Base-by-base conservation (phyloP, 192 early-diverging fungal genomes). In the Coemansia sp. region DNA sequence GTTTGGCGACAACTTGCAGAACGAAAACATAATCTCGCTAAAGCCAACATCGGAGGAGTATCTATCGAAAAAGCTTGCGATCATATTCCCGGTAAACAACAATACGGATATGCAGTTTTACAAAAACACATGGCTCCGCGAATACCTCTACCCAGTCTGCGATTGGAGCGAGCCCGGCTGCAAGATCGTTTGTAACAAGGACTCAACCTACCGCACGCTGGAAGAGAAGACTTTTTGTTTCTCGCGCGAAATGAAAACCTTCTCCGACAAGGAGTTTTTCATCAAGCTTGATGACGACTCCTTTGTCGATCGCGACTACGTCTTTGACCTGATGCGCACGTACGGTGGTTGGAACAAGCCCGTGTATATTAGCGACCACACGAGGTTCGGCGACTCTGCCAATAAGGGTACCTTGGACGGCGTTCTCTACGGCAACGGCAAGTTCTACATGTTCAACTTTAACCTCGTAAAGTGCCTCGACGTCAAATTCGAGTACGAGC, bases 91-190 rank as follows among this genome's bases (percentile, higher is more conserved):
- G 0, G 45, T 75, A 0, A 80, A 80, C 69, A 53, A 72, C 11
- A 75, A 81, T 63, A 81, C 73, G 12, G 78, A 81, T 26, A 81
- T 72, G 69, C 73, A 72, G 68, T 75, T 81, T 45, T 81, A 75
- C 42, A 56, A 56, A 28, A 81, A 81, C 64, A 72, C 73, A 1
- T 81, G 78, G 78, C 26, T 81, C 9, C 69, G 69, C 43, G 62
- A 66, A 4, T 81, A 64, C 50, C 43, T 81, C 21, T 65, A 75
- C 26, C 78, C 78, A 11, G 73, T 81, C 3, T 81, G 78, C 64
- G 73, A 81, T 61, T 81, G 69, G 69, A 64, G 64, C 10, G 69
- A 50, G 8, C 62, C 65, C 0, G 73, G 47, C 0, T 81, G 78
- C 64, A 72, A 72, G 39, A 75, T 81, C 7, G 78, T 75, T 8